Percentiles rank a stretch among this genome's conserved stretches.
Evolutionary conservation across 2,329 filamentous ascomycete species (phyloP).

Genomic region (Sarocladiaceae sp.): DNA sequence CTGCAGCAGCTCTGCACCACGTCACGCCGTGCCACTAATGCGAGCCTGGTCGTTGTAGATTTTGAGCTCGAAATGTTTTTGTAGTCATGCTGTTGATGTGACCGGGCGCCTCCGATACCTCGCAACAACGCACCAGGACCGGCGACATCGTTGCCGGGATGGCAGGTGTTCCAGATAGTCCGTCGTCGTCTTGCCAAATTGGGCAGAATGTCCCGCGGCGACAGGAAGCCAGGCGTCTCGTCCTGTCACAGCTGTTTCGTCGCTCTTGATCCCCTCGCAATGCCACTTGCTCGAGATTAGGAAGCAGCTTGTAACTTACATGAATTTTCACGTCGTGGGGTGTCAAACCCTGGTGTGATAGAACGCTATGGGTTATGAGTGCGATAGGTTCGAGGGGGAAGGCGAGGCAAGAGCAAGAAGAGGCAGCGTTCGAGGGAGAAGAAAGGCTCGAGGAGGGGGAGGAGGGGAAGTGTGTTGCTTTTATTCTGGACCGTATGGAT

Average conservation of each 20-base stretch:
- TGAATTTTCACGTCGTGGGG: background rate
- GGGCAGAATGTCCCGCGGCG: too few species aligned
- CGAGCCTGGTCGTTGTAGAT: background rate
- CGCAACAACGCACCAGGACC: too few species aligned
- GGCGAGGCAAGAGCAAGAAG: conserved; percentile 8
- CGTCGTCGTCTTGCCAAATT: too few species aligned
- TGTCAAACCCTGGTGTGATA: conserved; percentile 4
- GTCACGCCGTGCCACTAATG: background rate
- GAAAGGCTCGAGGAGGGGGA: conserved; percentile 9
- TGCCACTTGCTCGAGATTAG: background rate
- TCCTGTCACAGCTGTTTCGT: background rate
- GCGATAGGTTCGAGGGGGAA: conserved; percentile 12
- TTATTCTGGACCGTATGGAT: conserved; percentile 13
- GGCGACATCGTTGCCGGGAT: too few species aligned
- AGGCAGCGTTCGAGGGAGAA: conserved; percentile 7
- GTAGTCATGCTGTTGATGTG: conserved; percentile 2
- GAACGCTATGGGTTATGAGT: conserved; percentile 8
- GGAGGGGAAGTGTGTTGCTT: conserved; percentile 13
- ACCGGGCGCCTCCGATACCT: conserved; percentile 5
- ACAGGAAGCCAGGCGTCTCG: too few species aligned
- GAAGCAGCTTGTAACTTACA: background rate
- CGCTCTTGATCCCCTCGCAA: background rate
- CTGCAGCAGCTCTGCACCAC: background rate
- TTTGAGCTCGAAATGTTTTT: background rate
- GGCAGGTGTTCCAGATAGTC: too few species aligned